Conservation (phyloP, 257 asterid species). For the Paraleonurus japonicus region DNA sequence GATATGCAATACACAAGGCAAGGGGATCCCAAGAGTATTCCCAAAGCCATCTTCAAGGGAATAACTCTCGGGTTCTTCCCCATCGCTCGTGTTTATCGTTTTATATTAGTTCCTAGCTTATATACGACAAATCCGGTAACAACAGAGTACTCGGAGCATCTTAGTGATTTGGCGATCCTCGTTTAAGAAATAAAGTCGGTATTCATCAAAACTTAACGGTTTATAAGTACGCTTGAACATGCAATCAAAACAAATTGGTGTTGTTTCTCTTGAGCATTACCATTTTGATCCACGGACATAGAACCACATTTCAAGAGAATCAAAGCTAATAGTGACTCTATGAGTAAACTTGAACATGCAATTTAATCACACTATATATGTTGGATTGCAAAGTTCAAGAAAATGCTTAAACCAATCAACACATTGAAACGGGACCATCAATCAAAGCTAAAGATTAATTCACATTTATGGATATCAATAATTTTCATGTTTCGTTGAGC, state of each 20-base stretch:
- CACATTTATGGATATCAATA: not conserved
- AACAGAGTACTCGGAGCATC: conserved; percentile 48
- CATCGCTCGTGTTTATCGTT: too few species aligned
- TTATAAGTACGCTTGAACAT: not conserved
- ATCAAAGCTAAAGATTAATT: not conserved
- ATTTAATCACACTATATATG: not conserved
- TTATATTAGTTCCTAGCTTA: too few species aligned
- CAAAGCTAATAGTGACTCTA: not conserved
- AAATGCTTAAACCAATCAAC: not conserved
- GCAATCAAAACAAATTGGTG: too few species aligned
- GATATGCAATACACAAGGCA: too few species aligned
- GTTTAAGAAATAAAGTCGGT: conserved; percentile 9
- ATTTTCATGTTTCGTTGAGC: not conserved
- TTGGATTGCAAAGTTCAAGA: not conserved
- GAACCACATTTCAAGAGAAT: not conserved
- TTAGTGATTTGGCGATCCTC: conserved; percentile 46
- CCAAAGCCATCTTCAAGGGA: too few species aligned
- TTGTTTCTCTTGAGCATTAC: too few species aligned
- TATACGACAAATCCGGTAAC: too few species aligned
- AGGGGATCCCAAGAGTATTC: too few species aligned
- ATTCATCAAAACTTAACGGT: not conserved
- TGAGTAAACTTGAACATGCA: not conserved
- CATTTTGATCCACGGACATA: too few species aligned
- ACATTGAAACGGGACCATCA: not conserved
- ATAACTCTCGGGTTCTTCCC: too few species aligned